Percentiles rank a stretch among this genome's conserved stretches.
Evolutionary conservation across 805 yeast genomes (phyloP).

Genomic region (Ogataea henricii): DNA sequence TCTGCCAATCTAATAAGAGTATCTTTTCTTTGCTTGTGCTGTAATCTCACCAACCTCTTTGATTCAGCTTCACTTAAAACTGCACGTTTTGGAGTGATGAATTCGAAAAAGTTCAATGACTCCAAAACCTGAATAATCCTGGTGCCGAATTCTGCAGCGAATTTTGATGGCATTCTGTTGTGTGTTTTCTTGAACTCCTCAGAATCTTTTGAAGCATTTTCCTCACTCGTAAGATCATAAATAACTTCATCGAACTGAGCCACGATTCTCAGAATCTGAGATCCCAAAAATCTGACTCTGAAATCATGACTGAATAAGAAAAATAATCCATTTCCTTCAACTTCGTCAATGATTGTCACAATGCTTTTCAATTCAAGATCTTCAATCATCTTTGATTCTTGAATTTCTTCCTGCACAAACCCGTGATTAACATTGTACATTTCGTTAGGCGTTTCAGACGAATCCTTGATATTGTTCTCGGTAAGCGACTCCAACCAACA

Average conservation of each 20-base stretch:
- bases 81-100: slow-evolving; percentile 54
- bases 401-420: slow-evolving; percentile 41
- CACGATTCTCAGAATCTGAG: slow-evolving; percentile 71
- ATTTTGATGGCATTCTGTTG: slow-evolving; percentile 63
- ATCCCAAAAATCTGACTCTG: slow-evolving; percentile 70
- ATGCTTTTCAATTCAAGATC: slow-evolving; percentile 76
- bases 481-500: slow-evolving; percentile 79
- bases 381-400: slow-evolving; percentile 50
- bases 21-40: slow-evolving; percentile 57
- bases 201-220: slow-evolving; percentile 5
- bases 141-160: slow-evolving; percentile 78
- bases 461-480: slow-evolving; percentile 27
- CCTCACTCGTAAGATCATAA: slow-evolving; percentile 43
- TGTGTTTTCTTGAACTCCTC: slow-evolving; percentile 39
- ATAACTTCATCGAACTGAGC: slow-evolving; percentile 89
- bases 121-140: slow-evolving; percentile 77
- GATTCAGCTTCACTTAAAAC: slow-evolving; percentile 75
- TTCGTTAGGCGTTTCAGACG: slow-evolving; percentile 34
- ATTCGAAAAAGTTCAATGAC: slow-evolving; percentile 62
- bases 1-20: slow-evolving; percentile 79
- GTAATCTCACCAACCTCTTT: slow-evolving; percentile 65
- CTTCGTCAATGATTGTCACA: slow-evolving; percentile 86
- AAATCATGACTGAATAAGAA: slow-evolving; percentile 89
- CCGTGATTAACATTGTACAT: slow-evolving; percentile 38
- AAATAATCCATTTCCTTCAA: slow-evolving; percentile 93